phyloP scores from a whole-genome alignment of 805 yeast genomes.

The Candida taoyuanica region DNA sequence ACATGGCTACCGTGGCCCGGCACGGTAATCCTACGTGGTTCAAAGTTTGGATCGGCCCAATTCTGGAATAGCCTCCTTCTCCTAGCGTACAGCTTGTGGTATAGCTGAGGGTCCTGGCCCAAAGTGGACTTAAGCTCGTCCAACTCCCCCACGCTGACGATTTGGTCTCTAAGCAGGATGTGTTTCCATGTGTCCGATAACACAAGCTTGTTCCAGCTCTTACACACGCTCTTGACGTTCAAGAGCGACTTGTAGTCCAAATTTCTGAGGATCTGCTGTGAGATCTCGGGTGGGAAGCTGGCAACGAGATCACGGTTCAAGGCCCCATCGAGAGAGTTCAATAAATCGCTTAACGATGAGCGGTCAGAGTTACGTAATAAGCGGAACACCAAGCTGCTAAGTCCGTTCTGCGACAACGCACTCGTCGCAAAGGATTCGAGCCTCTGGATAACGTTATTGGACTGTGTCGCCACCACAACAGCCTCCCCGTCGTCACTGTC shows the following conservation, averaged over 20 bases:
- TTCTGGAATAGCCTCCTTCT: conserved; percentile 38
- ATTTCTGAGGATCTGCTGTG: conserved; percentile 56
- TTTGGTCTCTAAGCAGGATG: conserved; percentile 56
- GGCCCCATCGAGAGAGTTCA: conserved; percentile 44
- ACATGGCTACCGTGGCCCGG: conserved; percentile 73
- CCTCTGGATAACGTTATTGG: conserved; percentile 9
- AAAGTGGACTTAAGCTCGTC: conserved; percentile 21
- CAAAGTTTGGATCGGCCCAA: conserved; percentile 75
- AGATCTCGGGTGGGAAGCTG: conserved; percentile 70
- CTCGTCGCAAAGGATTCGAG: conserved; percentile 14
- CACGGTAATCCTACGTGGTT: conserved; percentile 62
- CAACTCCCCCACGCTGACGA: conserved; percentile 46
- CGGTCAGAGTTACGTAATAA: conserved; percentile 57
- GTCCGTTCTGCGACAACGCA: conserved; percentile 40
- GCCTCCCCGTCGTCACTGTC: conserved; percentile 18
- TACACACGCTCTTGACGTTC: conserved; percentile 59
- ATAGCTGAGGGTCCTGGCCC: conserved; percentile 6
- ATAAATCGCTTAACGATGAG: conserved; percentile 55
- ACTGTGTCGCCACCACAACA: conserved; percentile 6
- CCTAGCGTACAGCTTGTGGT: conserved; percentile 15
- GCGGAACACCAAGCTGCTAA: conserved; percentile 46
- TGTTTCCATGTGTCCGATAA: conserved; percentile 67
- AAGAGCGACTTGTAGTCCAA: conserved; percentile 62
- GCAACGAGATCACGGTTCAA: conserved; percentile 71
- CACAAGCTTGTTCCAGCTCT: conserved; percentile 63